A percentile compares a stretch with the other conserved stretches of the same genome.
Conservation (phyloP, 257 asterid genomes). For the Ajuga chamaepitys region DNA sequence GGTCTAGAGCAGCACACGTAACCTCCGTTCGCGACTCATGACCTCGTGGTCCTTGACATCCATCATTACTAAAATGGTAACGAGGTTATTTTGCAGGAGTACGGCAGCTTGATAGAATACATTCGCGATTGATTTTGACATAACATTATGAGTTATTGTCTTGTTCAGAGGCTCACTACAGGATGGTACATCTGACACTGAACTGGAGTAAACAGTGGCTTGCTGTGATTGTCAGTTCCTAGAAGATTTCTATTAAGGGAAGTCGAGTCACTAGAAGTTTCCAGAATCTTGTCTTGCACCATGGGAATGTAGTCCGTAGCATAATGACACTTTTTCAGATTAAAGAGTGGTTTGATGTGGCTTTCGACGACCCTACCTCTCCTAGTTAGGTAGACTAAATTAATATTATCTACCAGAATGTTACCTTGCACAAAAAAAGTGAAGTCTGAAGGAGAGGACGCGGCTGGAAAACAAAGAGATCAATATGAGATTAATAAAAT, state of each 20-base stretch:
- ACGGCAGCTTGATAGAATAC: slow-evolving; percentile 31
- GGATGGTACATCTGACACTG: background rate
- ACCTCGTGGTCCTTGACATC: slow-evolving; percentile 30
- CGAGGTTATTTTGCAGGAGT: slow-evolving; percentile 26
- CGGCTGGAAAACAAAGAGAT: slow-evolving; percentile 23
- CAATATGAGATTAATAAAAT: background rate
- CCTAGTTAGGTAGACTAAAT: background rate
- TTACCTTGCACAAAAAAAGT: background rate
- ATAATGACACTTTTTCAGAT: background rate
- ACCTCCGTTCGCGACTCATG: slow-evolving; percentile 31
- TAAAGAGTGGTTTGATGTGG: background rate
- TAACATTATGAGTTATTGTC: background rate
- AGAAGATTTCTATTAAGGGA: background rate
- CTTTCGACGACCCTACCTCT: background rate
- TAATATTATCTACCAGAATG: background rate
- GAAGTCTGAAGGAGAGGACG: slow-evolving; percentile 9
- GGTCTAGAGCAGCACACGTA: slow-evolving; percentile 38
- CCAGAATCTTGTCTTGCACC: slow-evolving; percentile 8
- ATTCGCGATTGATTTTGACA: slow-evolving; percentile 28
- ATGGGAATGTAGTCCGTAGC: background rate
- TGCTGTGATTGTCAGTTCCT: background rate
- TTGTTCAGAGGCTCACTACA: background rate
- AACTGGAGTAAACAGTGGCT: background rate
- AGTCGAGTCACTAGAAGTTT: background rate
- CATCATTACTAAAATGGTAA: slow-evolving; percentile 23